Evolutionary conservation across 202 grass and related monocot species (phyloP).

Genomic region (Zoysia matrella): DNA sequence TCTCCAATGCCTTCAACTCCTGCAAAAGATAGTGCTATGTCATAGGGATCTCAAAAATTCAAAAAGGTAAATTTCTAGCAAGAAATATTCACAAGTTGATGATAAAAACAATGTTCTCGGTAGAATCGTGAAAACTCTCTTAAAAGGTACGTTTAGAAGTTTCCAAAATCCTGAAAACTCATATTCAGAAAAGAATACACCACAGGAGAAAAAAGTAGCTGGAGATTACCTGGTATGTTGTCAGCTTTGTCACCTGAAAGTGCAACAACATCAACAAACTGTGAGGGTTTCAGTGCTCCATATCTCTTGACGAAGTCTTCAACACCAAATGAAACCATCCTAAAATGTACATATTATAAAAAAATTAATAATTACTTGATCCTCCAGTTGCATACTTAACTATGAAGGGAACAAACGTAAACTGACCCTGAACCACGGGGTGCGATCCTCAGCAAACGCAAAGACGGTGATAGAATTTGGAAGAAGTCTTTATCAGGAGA

Average conservation of each 20-base stretch:
- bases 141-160: background rate
- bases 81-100: background rate
- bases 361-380: constrained; percentile 29
- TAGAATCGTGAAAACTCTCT: background rate
- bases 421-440: constrained; percentile 84
- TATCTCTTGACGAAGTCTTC: constrained; percentile 92
- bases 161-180: background rate
- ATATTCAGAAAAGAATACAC: constrained; percentile 5
- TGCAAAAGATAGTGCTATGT: constrained; percentile 51
- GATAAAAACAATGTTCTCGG: background rate
- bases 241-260: constrained; percentile 95
- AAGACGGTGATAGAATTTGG: constrained; percentile 91
- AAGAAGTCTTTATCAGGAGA: constrained; percentile 99
- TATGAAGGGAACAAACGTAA: constrained; percentile 22
- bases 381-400: background rate
- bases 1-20: constrained; percentile 95
- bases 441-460: constrained; percentile 82
- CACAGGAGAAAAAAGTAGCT: constrained; percentile 28
- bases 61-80: constrained; percentile 24
- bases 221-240: constrained; percentile 86
- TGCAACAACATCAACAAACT: constrained; percentile 92
- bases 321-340: constrained; percentile 98
- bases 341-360: constrained; percentile 49
- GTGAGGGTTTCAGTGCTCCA: constrained; percentile 78
- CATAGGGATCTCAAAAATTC: background rate